Base-by-base conservation (phyloP, 108 stramenopile species). In the Conticribra guillardii region DNA sequence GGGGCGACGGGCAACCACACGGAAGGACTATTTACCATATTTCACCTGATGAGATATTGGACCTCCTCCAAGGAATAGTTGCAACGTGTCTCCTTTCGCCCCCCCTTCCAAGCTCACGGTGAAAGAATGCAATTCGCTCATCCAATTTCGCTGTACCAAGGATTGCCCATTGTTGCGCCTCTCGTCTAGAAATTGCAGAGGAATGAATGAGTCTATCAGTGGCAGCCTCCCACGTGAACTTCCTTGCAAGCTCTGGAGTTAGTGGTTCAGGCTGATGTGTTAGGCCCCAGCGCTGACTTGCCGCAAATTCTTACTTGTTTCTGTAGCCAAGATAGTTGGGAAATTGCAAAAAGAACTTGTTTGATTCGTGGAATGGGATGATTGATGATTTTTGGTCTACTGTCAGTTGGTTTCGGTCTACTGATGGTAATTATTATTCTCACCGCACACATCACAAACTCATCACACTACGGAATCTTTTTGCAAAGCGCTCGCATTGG, bases 191-290 rank as follows among this genome's bases (percentile, higher is more conserved):
- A n/a, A 90, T 89, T 24, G 86, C 78, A 9, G 89, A 58, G 0
- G 92, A 85, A 4, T 71, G 48, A n/a, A 87, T 63, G 31, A 94
- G 80, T 34, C 92, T 83, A 22, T 88, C 85, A 14, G 92, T 94
- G 8, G 92, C 92, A 16, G 92, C 92, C 54, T 87, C 86, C 92
- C 92, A 94, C 2, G 89, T 85, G 47, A 94, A 89, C 60, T 76
- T 64, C 30, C 67, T 73, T 5, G 82, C 85, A 21, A 83, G 67
- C 29, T 89, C 82, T 31, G 76, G 72, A 2, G 84, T 87, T 11
- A 90, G 67, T 11, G 89, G 92, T 48, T 71, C 83, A 4, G 92
- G 92, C 30, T 90, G 87, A 58, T 90, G 92, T 9, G 85, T 81
- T 21, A 94, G 69, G 9, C 89, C 92, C 88, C 86, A 94, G 23